These are phyloP conservation scores for Colletotrichum siamense DNA, from an alignment of 2,329 filamentous ascomycete species.

Conservation along the genomic window DNA sequence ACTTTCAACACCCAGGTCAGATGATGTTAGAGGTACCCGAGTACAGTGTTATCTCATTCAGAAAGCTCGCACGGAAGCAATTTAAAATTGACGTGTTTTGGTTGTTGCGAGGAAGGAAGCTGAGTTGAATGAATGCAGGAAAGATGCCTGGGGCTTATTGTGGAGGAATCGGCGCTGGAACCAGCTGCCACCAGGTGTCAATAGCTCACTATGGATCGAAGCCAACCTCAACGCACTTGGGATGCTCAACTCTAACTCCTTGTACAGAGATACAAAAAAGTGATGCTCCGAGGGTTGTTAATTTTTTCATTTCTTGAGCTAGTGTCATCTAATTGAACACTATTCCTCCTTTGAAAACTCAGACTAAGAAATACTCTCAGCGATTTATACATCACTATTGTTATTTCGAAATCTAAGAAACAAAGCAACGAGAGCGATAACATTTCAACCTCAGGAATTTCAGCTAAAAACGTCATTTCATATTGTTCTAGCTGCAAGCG, in stretches of 20 bases:
- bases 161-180: neutral
- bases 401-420: neutral
- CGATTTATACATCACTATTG: neutral
- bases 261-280: neutral
- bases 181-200: neutral
- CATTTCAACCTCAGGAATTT: neutral
- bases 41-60: neutral
- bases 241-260: neutral
- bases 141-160: neutral
- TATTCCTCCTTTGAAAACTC: neutral
- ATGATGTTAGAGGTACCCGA: neutral
- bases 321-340: neutral
- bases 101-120: neutral
- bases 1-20: neutral
- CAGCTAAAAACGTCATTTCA: neutral
- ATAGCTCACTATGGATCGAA: neutral
- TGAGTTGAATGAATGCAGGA: neutral
- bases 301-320: neutral
- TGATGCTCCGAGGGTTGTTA: neutral
- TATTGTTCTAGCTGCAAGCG: neutral
- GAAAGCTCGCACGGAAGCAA: neutral
- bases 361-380: neutral
- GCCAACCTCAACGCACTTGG: neutral
- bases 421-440: neutral
- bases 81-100: neutral